Evolutionary conservation across 768 basidiomycete species (phyloP).

Genomic region (Rhodotorula kratochvilovae): DNA sequence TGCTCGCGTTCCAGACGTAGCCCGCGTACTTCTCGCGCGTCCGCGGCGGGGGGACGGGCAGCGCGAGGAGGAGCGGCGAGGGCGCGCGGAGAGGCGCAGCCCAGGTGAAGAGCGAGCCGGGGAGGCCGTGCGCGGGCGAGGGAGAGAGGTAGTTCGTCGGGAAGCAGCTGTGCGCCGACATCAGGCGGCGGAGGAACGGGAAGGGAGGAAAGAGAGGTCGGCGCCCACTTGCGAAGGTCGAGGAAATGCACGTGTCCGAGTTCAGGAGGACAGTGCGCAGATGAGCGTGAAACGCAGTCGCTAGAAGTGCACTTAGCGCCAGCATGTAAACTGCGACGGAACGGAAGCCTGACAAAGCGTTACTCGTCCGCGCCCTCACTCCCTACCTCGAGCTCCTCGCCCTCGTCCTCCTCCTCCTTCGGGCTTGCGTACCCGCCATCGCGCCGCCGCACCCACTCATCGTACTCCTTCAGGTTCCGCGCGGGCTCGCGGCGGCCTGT

Average conservation of each 20-base stretch:
- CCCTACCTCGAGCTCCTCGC: background rate
- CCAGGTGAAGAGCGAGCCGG: conserved; percentile 10
- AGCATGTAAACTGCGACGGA: no score
- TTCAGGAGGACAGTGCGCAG: background rate
- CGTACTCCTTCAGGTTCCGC: background rate
- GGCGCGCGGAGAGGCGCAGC: conserved; percentile 7
- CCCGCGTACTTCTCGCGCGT: background rate
- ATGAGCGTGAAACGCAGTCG: background rate
- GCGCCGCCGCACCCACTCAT: conserved; percentile 7
- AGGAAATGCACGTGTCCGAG: background rate
- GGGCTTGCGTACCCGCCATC: background rate
- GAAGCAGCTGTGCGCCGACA: background rate
- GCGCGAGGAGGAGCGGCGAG: background rate
- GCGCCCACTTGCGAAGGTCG: background rate
- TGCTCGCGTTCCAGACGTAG: conserved; percentile 11
- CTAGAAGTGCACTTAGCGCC: no score
- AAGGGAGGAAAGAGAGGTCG: background rate
- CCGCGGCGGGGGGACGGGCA: conserved; percentile 2
- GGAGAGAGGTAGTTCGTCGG: conserved; percentile 13
- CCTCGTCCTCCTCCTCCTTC: background rate
- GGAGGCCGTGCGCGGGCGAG: conserved; percentile 10
- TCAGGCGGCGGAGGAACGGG: background rate
- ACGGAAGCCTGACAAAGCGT: background rate
- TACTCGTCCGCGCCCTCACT: background rate
- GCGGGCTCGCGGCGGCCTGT: background rate